Evolutionary conservation across 805 yeast genomes (phyloP).

Genomic region (Teunomyces funiuensis): DNA sequence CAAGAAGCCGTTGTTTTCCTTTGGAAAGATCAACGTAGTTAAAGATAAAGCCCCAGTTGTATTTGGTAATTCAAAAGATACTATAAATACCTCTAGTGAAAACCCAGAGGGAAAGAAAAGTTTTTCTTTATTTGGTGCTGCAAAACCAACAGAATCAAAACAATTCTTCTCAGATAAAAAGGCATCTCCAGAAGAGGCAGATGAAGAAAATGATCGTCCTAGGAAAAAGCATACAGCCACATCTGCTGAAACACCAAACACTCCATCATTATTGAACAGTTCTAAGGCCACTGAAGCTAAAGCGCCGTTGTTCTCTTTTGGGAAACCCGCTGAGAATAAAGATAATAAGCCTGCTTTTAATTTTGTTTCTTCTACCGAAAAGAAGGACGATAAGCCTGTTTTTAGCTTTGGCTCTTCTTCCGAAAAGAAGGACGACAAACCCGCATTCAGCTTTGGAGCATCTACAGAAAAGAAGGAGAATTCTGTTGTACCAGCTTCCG

Average conservation of each 20-base stretch:
- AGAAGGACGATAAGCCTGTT: slow-evolving; percentile 5
- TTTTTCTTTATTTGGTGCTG: slow-evolving; percentile 17
- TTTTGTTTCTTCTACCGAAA: not conserved
- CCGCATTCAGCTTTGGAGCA: not conserved
- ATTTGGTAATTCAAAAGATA: no score
- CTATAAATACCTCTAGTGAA: no score
- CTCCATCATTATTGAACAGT: slow-evolving; percentile 19
- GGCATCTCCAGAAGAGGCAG: not conserved
- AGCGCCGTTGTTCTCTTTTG: slow-evolving; percentile 15
- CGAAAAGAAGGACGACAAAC: not conserved
- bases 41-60: no score
- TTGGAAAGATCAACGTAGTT: no score
- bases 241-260: slow-evolving; percentile 7
- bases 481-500: no score
- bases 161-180: not conserved
- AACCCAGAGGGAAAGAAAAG: slow-evolving; percentile 4
- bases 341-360: slow-evolving; percentile 4
- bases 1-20: slow-evolving; percentile 15
- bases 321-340: slow-evolving; percentile 9
- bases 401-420: slow-evolving; percentile 12
- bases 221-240: not conserved
- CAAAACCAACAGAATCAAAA: not conserved
- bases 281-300: slow-evolving; percentile 1
- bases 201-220: not conserved
- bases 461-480: not conserved